A percentile compares a stretch with the other conserved stretches of the same genome.
phyloP scores from a whole-genome alignment of 768 basidiomycete genomes.

The Lepiota brunneoincarnata region DNA sequence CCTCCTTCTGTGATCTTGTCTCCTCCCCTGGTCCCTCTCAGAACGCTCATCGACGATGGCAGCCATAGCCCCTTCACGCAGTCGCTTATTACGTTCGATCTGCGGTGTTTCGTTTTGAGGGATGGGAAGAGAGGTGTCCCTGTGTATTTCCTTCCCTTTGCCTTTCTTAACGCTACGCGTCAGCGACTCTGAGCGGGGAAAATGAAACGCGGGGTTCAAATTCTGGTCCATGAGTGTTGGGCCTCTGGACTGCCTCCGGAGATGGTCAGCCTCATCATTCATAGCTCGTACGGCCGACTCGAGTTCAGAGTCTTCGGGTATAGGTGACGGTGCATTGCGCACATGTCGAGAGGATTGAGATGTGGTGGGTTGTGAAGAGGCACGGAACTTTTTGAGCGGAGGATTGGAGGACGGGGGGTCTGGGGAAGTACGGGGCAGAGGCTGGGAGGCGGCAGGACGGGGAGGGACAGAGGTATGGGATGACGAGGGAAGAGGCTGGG shows the following conservation, averaged over 20 bases:
- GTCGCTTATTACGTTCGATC: constrained; percentile 61
- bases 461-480: constrained; percentile 23
- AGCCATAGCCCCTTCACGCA: constrained; percentile 53
- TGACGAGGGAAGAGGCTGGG: constrained; percentile 25
- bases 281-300: constrained; percentile 72
- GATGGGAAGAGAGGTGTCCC: constrained; percentile 49
- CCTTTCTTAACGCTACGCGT: constrained; percentile 17
- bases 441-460: constrained; percentile 22
- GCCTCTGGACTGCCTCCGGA: constrained; percentile 59
- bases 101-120: constrained; percentile 61
- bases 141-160: constrained; percentile 30
- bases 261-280: constrained; percentile 65
- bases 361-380: constrained; percentile 32
- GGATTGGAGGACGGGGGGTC: constrained; percentile 36
- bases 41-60: constrained; percentile 28
- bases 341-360: background rate
- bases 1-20: constrained; percentile 44
- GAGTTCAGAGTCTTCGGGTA: constrained; percentile 44
- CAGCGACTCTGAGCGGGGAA: constrained; percentile 28
- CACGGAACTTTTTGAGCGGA: constrained; percentile 58
- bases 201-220: constrained; percentile 25
- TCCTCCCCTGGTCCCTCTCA: constrained; percentile 15
- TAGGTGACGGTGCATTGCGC: constrained; percentile 2
- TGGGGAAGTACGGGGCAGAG: background rate
- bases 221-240: constrained; percentile 35